Evolutionary conservation across 2,329 filamentous ascomycete species (phyloP), one percentile per base, ranked within the genome.

Genomic region (Diaporthe capsici): DNA sequence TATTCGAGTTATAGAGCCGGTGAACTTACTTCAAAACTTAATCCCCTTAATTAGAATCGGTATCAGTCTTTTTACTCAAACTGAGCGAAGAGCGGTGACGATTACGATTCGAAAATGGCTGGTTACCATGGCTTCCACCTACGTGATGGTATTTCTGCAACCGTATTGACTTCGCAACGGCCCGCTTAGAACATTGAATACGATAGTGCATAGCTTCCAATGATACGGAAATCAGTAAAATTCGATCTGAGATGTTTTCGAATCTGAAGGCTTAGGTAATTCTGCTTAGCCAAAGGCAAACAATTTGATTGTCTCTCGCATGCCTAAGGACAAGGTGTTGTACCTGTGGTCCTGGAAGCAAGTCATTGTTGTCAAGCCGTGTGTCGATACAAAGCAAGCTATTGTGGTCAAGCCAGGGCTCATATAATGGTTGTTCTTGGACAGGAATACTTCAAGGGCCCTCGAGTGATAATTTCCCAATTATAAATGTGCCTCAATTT

Each of bases 31-130:
- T 15, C 22, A 4, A 37, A 20, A 31, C 20, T 37, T 37, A 0
- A 0, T 4, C 55, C 7, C 20, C 20, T 12, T n/a, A 1, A 15
- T 37, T 13, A 1, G 0, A 12, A 39, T 39, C 8, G 12, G 12
- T 60, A n/a, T 25, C 22, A 37, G 31, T 0, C 5, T 58, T 13
- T 2, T 37, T 10, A 37, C 12, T 60, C 3, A 8, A 10, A 15
- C 9, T 7, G 22, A 39, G 12, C 20, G 6, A 39, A 39, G 8
- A 13, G 10, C 39, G 57, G 8, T 25, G 5, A 60, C 17, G 4
- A 31, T 20, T 9, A 34, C 4, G 17, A 4, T 22, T 10, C 12
- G 2, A 12, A 55, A 31, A 20, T 57, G 53, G 13, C 25, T 31
- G 15, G 10, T 10, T 28, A 1, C 31, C 25, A 55, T 34, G 31